Conservation (phyloP, 2,329 filamentous ascomycete species). For the Hyphodiscus sp. region DNA sequence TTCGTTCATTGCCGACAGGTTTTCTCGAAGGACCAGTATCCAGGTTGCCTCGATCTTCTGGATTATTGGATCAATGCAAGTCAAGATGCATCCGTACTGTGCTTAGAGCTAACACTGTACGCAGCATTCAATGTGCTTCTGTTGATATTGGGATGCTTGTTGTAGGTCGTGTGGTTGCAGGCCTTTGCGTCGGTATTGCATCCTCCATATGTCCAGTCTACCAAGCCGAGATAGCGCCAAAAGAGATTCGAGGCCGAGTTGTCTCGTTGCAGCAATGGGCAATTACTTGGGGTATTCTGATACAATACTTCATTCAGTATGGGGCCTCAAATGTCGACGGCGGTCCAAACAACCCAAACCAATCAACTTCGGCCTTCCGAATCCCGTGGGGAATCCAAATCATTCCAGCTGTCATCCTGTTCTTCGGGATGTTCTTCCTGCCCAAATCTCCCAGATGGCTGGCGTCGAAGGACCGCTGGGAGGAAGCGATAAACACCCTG, state of each 20-base stretch:
- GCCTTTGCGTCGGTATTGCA: constrained; percentile 66
- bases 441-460: constrained; percentile 65
- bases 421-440: constrained; percentile 53
- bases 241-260: constrained; percentile 51
- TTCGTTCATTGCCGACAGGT: constrained; percentile 47
- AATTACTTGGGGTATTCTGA: constrained; percentile 64
- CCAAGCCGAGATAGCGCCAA: constrained; percentile 57
- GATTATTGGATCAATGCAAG: constrained; percentile 37
- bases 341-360: constrained; percentile 42
- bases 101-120: constrained; percentile 15
- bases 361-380: constrained; percentile 48
- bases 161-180: constrained; percentile 63
- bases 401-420: constrained; percentile 45
- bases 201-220: constrained; percentile 63
- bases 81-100: constrained; percentile 9
- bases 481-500: constrained; percentile 54
- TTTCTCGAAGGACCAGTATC: constrained; percentile 41
- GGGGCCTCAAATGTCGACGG: constrained; percentile 50
- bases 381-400: constrained; percentile 58
- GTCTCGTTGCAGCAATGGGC: constrained; percentile 64
- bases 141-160: constrained; percentile 65
- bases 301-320: constrained; percentile 60
- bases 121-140: constrained; percentile 51
- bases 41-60: constrained; percentile 43
- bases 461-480: constrained; percentile 60